Conservation (phyloP, 352 stramenopile genomes). For the Thalassiosira exigua region DNA sequence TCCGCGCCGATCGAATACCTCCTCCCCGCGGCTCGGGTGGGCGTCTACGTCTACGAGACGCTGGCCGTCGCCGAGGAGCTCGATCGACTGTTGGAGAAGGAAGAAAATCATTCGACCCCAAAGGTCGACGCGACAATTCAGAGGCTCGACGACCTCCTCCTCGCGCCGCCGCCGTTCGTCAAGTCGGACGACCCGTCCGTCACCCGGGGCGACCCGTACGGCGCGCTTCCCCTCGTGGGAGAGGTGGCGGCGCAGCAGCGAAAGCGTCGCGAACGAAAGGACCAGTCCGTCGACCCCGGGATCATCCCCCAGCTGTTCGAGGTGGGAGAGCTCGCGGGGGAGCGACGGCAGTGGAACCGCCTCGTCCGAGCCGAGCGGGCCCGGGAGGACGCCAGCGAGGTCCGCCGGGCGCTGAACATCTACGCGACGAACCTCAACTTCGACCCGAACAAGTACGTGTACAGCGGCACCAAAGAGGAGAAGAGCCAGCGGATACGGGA, state of each 20-base stretch:
- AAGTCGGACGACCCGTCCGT: constrained; percentile 27
- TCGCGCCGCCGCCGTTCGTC: constrained; percentile 36
- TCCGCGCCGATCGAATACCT: constrained; percentile 48
- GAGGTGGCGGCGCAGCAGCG: constrained; percentile 30
- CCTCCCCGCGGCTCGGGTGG: constrained; percentile 45
- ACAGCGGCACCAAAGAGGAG: constrained; percentile 52
- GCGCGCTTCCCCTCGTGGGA: constrained; percentile 29
- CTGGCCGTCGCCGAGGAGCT: constrained; percentile 38
- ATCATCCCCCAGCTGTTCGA: constrained; percentile 47
- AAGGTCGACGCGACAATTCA: constrained; percentile 21
- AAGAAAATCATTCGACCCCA: background rate
- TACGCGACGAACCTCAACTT: constrained; percentile 78
- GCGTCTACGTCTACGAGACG: constrained; percentile 47
- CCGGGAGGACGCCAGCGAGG: constrained; percentile 43
- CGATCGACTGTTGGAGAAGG: background rate
- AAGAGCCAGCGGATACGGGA: constrained; percentile 66
- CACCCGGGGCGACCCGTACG: constrained; percentile 34
- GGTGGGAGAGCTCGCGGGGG: constrained; percentile 42
- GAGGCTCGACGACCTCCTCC: constrained; percentile 35
- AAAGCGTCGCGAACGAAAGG: constrained; percentile 43
- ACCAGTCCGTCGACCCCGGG: constrained; percentile 28
- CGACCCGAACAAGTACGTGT: constrained; percentile 61
- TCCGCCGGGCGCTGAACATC: constrained; percentile 70
- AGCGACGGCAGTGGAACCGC: constrained; percentile 50
- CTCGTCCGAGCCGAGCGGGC: constrained; percentile 32